Conservation (phyloP, 1,284 basidiomycete species). For the Psilocybe mexicana region DNA sequence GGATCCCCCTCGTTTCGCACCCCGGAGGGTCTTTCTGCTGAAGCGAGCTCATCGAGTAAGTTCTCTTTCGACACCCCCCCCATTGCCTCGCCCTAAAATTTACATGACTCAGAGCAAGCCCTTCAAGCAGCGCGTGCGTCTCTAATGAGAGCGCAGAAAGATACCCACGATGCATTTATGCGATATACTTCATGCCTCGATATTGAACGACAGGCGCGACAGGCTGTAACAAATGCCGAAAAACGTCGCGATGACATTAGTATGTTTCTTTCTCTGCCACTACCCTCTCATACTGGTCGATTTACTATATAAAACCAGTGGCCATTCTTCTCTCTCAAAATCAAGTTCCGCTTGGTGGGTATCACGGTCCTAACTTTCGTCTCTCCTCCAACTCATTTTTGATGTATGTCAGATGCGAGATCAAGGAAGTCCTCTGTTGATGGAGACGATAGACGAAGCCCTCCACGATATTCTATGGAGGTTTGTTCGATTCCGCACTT, state of each 20-base stretch:
- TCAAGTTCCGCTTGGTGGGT: conserved; percentile 38
- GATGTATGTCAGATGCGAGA: conserved; percentile 20
- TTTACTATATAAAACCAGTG: conserved; percentile 38
- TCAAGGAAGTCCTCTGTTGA: conserved; percentile 50
- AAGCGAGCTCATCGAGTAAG: conserved; percentile 46
- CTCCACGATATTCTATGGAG: conserved; percentile 42
- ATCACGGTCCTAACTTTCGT: conserved; percentile 1
- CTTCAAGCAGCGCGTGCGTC: conserved; percentile 46
- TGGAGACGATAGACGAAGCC: conserved; percentile 43
- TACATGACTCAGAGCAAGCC: conserved; percentile 39
- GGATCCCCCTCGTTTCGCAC: conserved; percentile 40
- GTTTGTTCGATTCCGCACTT: conserved; percentile 21
- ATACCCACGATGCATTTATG: conserved; percentile 70
- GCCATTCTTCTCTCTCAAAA: conserved; percentile 52
- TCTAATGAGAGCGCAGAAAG: conserved; percentile 60
- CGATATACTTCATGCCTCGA: conserved; percentile 70
- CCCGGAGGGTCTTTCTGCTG: conserved; percentile 39
- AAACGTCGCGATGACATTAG: conserved; percentile 71
- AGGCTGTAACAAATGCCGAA: conserved; percentile 62
- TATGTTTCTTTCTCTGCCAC: conserved; percentile 31
- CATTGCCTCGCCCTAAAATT: conserved; percentile 14
- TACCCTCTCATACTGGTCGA: conserved; percentile 18
- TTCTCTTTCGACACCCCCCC: conserved; percentile 16
- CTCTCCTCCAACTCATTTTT: conserved; percentile 9
- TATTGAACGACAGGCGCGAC: conserved; percentile 61